These are phyloP conservation scores for Rhodomyrtus tomentosa DNA, from an alignment of 345 rosid genomes.

Conservation along the genomic window DNA sequence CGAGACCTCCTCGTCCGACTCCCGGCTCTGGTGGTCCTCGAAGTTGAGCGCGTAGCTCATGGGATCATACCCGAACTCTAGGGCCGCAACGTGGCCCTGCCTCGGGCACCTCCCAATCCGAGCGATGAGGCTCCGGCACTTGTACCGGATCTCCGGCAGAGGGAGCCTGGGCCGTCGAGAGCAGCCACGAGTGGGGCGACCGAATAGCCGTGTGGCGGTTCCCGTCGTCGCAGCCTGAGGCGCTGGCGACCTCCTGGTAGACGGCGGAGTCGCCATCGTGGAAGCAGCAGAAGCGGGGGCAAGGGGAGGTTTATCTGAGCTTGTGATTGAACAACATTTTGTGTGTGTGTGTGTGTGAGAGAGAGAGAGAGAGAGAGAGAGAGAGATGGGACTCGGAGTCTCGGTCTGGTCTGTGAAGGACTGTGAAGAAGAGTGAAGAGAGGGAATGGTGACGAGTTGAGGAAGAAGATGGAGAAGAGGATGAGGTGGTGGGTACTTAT, in stretches of 20 bases:
- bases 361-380: background rate
- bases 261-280: background rate
- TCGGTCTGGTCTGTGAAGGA: background rate
- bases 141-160: background rate
- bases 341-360: background rate
- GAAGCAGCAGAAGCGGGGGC: background rate
- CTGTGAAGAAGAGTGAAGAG: background rate
- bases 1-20: slow-evolving; percentile 9
- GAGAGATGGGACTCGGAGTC: background rate
- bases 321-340: background rate
- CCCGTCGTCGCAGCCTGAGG: background rate
- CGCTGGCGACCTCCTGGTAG: background rate
- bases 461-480: no score
- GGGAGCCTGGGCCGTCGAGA: background rate
- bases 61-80: slow-evolving; percentile 50
- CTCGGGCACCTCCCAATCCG: background rate
- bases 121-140: background rate
- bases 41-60: slow-evolving; percentile 69
- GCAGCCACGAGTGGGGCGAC: background rate
- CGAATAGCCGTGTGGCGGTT: background rate
- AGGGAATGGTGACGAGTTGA: no score
- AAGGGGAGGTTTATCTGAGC: background rate
- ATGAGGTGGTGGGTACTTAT: background rate
- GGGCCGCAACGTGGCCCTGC: slow-evolving; percentile 4
- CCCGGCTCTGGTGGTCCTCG: slow-evolving; percentile 30